A percentile compares a stretch with the other conserved stretches of the same genome.
Evolutionary conservation across 371 early-diverging fungal species (phyloP).

Genomic region (Circinella minor): DNA sequence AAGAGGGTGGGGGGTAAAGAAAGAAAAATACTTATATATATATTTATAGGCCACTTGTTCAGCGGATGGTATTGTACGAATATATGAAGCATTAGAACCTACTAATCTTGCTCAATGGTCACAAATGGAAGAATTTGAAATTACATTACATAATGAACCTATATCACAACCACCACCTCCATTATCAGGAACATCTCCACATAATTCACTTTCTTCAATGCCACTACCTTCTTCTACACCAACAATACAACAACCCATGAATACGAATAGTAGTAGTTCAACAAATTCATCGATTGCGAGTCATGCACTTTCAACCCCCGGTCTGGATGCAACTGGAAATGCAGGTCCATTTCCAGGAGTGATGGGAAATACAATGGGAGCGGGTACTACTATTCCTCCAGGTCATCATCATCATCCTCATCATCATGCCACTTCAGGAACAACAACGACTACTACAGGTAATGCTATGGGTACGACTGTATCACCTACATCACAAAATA

Average conservation of each 20-base stretch:
- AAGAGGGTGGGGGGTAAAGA: too few relatives aligned
- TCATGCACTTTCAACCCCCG: slow-evolving; percentile 40
- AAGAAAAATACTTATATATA: background rate
- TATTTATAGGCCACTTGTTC: slow-evolving; percentile 74
- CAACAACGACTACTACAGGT: slow-evolving; percentile 1
- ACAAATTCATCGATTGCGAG: slow-evolving; percentile 40
- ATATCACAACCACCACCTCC: slow-evolving; percentile 10
- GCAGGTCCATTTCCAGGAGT: slow-evolving; percentile 22
- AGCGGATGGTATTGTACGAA: slow-evolving; percentile 86
- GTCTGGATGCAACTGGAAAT: slow-evolving; percentile 16
- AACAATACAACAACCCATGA: slow-evolving; percentile 27
- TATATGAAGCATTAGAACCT: slow-evolving; percentile 90
- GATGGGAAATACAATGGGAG: background rate
- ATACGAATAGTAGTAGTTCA: slow-evolving; percentile 43
- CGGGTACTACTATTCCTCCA: slow-evolving; percentile 7
- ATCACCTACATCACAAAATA: slow-evolving; percentile 22
- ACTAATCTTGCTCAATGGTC: slow-evolving; percentile 84
- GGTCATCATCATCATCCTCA: too few relatives aligned
- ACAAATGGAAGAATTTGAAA: slow-evolving; percentile 73
- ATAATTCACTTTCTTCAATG: slow-evolving; percentile 6
- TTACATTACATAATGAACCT: slow-evolving; percentile 19
- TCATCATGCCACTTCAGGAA: background rate
- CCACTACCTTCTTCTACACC: slow-evolving; percentile 9
- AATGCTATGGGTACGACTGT: slow-evolving; percentile 23
- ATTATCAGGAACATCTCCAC: slow-evolving; percentile 16